Conservation (phyloP, 768 basidiomycete species). For the Rhizopogon roseolus region DNA sequence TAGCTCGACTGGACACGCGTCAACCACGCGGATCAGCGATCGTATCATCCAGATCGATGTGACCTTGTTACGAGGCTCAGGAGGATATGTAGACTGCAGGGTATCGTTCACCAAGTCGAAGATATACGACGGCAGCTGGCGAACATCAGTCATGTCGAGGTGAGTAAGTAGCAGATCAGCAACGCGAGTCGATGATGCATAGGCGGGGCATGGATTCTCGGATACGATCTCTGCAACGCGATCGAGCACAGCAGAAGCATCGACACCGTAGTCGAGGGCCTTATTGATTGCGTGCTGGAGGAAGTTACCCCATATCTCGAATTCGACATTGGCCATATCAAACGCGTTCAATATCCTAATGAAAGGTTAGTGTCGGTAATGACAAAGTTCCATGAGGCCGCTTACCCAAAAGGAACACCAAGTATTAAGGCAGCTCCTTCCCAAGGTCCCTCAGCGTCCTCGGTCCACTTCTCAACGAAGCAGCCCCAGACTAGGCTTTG, state of each 20-base stretch:
- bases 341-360: conserved; percentile 31
- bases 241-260: conserved; percentile 49
- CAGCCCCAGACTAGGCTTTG: conserved; percentile 52
- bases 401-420: conserved; percentile 60
- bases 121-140: conserved; percentile 48
- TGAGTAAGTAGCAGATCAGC: conserved; percentile 59
- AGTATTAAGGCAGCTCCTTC: conserved; percentile 49
- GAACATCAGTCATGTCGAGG: conserved; percentile 44
- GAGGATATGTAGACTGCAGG: conserved; percentile 61
- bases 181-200: conserved; percentile 44
- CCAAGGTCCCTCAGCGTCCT: conserved; percentile 42
- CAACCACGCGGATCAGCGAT: conserved; percentile 49
- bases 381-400: conserved; percentile 12
- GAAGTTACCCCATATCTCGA: conserved; percentile 55
- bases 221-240: conserved; percentile 46
- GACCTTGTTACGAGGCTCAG: conserved; percentile 47
- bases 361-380: background rate
- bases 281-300: conserved; percentile 46
- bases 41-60: conserved; percentile 60
- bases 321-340: conserved; percentile 51
- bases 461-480: conserved; percentile 54
- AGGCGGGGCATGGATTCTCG: conserved; percentile 33
- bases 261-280: conserved; percentile 57
- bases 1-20: conserved; percentile 48
- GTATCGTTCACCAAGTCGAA: conserved; percentile 59